Evolutionary conservation across 306 rosid genomes (phyloP).

Genomic region (Malus orientalis): DNA sequence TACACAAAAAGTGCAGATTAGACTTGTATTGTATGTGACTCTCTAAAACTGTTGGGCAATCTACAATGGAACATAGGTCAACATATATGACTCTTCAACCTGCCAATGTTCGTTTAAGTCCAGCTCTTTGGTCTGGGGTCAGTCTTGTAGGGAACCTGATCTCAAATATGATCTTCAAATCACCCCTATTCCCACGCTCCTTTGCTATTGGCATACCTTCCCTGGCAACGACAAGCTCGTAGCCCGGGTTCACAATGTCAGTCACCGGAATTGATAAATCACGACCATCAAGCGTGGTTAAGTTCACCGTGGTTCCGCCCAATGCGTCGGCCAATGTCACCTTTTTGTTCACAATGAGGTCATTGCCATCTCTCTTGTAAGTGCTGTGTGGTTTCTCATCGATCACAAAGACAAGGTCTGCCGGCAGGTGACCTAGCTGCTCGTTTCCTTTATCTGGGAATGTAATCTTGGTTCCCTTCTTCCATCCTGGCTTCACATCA

Average conservation of each 20-base stretch:
- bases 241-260: conserved; percentile 74
- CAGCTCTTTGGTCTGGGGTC: conserved; percentile 67
- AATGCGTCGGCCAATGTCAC: conserved; percentile 78
- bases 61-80: not conserved
- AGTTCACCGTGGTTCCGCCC: conserved; percentile 61
- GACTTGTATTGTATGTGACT: not conserved
- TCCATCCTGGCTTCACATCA: conserved; percentile 94
- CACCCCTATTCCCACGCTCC: conserved; percentile 69
- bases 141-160: conserved; percentile 66
- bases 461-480: conserved; percentile 90
- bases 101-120: conserved; percentile 53
- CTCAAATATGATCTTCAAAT: conserved; percentile 74
- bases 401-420: conserved; percentile 83
- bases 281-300: conserved; percentile 56
- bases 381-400: conserved; percentile 79
- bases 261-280: conserved; percentile 44
- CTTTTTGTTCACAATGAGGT: conserved; percentile 53
- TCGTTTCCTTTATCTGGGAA: conserved; percentile 93
- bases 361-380: conserved; percentile 76
- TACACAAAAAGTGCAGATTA: not conserved
- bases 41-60: not conserved
- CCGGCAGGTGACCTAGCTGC: conserved; percentile 59
- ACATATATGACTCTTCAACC: conserved; percentile 13
- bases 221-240: conserved; percentile 50
- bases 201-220: conserved; percentile 91